Evolutionary conservation across 2,329 filamentous ascomycete genomes (phyloP), one percentile per base, ranked within the genome.

Genomic region (Simplicillium sp.): DNA sequence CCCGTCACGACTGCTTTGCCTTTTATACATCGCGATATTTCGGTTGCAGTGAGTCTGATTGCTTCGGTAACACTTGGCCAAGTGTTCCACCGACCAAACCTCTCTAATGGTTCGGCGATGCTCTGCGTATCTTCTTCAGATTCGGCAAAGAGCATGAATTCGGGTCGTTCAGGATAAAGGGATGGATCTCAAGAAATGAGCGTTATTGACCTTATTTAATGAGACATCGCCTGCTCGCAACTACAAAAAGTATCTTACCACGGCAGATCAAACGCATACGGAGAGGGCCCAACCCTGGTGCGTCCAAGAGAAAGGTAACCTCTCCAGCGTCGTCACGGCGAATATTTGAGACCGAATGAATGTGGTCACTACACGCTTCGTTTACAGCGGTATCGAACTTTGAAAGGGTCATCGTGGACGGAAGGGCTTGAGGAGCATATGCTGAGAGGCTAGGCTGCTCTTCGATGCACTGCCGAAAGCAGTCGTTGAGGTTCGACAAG

Each of bases 251-350:
- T 17, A 14, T 8, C 37, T 29, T 14, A 43, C 41, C 41, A 31
- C 37, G 41, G 18, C 34, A 20, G 29, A 43, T 40, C 41, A 43
- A 36, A 7, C 39, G 41, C 15, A 43, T 31, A 9, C 25, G 16
- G 12, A 37, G 18, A 11, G 37, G 37, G 9, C 17, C 29, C 9
- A 25, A 9, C 9, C 20, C 20, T 25, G 20, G 20, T 25, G 20
- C 20, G 20, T 25, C 20, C 20, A 25, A 25, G 20, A 25, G 20
- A 25, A 25, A 25, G 5, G 20, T 25, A 9, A 25, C 20, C 9
- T 25, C 20, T 25, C 20, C 20, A 25, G 20, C 20, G 5, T 25
- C 20, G 5, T 25, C 20, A 25, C 6, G 20, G 9, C 20, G 20
- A 9, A 25, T 25, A 25, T 25, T 25, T 25, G 20, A 25, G 6